A percentile compares a stretch with the other conserved stretches of the same genome.
phyloP scores from a whole-genome alignment of 805 yeast species.

The Yamadazyma sp. region DNA sequence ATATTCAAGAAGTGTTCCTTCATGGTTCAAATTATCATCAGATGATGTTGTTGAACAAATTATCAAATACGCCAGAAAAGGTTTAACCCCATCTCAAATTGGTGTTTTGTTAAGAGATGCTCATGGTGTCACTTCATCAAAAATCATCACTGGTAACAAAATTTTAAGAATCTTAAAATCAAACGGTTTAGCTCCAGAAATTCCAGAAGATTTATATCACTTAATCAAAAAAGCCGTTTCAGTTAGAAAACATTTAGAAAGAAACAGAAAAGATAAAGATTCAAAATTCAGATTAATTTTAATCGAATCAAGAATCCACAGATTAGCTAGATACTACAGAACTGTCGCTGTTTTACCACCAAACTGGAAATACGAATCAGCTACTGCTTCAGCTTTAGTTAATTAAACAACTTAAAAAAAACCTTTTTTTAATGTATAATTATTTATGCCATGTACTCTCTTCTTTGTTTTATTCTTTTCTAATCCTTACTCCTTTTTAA shows the following conservation, averaged over 20 bases:
- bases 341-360: slow-evolving; percentile 99
- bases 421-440: slow-evolving; percentile 1
- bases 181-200: slow-evolving; percentile 99
- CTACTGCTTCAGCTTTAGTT: slow-evolving; percentile 99
- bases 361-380: slow-evolving; percentile 99
- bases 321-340: slow-evolving; percentile 99
- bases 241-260: slow-evolving; percentile 99
- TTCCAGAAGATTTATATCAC: slow-evolving; percentile 99
- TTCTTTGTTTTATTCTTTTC: neutral
- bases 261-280: slow-evolving; percentile 99
- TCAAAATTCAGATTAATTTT: slow-evolving; percentile 99
- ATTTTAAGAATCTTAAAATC: slow-evolving; percentile 98
- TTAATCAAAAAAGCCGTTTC: slow-evolving; percentile 99
- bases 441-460: neutral
- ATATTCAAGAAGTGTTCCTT: slow-evolving; percentile 97
- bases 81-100: slow-evolving; percentile 99
- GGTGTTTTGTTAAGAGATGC: slow-evolving; percentile 99
- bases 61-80: slow-evolving; percentile 99
- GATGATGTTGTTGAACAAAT: slow-evolving; percentile 97
- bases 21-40: slow-evolving; percentile 98
- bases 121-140: slow-evolving; percentile 98
- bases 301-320: slow-evolving; percentile 99
- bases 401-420: too few relatives aligned
- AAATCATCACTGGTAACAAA: slow-evolving; percentile 98
- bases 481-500: neutral